Evolutionary conservation across 164 flowering plant genomes (phyloP), one percentile per base, ranked within the genome.

Genomic region (Stephania cephalantha): DNA sequence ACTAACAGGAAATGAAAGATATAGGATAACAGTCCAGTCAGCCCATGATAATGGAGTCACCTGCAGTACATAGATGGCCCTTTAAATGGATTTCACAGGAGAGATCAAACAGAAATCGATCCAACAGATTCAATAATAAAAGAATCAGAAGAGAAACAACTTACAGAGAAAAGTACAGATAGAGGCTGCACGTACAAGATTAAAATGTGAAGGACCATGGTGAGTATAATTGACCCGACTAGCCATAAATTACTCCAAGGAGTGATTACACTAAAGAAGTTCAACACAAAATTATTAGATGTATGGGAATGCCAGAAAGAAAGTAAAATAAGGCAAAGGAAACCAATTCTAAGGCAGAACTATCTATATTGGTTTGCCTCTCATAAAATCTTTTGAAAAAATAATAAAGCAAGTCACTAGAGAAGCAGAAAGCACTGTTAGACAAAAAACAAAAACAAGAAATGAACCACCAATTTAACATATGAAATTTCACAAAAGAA

Each of bases 221-320:
- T 95, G 75, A 95, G 80, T 73, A 89, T 76, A 69, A 95, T 93
- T 18, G 99, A 93, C 75, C 77, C 95, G 78, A 93, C 93, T 73
- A 95, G 97, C 99, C 99, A 95, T 77, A 90, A 81, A 75, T 95
- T 95, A 85, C 98, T 93, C 99, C 99, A 92, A 7, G 98, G 98
- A 78, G 91, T 90, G 66, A 95, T 88, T 72, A 86, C 89, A 70
- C 99, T 95, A 70, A 67, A 78, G 61, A 80, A 44, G 13, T 72
- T 74, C 48, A 9, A 73, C 5, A 78, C 35, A 10, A 22, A 69
- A 45, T 44, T 29, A 58, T 15, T 42, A 73, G 42, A 52, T 44
- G 53, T 2, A 70, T 46, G 71, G 20, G 8, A 42, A 52, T 55
- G n/a, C 10, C 2, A 46, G n/a, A 18, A 63, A 46, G n/a, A 18